Conservation (phyloP, 148 eudicot species). For the Pouteria glomerata region DNA sequence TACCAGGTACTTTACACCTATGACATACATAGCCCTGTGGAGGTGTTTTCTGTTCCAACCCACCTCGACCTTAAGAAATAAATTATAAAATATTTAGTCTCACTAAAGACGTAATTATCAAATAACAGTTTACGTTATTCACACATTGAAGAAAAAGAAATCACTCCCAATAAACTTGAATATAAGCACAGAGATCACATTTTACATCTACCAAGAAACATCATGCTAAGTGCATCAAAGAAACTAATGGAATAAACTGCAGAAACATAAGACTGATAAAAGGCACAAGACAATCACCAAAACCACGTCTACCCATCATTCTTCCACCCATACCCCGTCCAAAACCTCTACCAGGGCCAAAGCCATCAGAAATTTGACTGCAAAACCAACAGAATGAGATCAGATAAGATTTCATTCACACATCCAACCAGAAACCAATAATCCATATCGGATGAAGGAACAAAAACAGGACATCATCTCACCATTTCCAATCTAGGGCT, state of each 20-base stretch:
- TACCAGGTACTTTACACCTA: conserved; percentile 90
- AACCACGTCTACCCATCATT: conserved; percentile 68
- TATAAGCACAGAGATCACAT: not conserved
- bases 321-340: conserved; percentile 72
- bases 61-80: conserved; percentile 53
- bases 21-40: conserved; percentile 84
- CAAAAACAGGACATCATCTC: conserved; percentile 11
- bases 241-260: not conserved
- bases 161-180: not conserved
- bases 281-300: conserved; percentile 47
- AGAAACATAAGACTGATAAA: not conserved
- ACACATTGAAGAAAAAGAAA: not conserved
- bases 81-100: conserved; percentile 1
- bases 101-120: not conserved
- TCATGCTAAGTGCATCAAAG: not conserved
- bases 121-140: not conserved
- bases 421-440: not conserved
- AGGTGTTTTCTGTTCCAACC: conserved; percentile 64
- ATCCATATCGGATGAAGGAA: not conserved
- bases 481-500: conserved; percentile 83
- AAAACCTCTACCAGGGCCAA: conserved; percentile 78
- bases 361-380: conserved; percentile 69
- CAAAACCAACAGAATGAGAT: conserved; percentile 12
- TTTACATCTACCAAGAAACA: not conserved
- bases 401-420: conserved; percentile 20